A percentile compares a stretch with the other conserved stretches of the same genome.
Evolutionary conservation across 768 basidiomycete genomes (phyloP).

Genomic region (Lactarius deliciosus): DNA sequence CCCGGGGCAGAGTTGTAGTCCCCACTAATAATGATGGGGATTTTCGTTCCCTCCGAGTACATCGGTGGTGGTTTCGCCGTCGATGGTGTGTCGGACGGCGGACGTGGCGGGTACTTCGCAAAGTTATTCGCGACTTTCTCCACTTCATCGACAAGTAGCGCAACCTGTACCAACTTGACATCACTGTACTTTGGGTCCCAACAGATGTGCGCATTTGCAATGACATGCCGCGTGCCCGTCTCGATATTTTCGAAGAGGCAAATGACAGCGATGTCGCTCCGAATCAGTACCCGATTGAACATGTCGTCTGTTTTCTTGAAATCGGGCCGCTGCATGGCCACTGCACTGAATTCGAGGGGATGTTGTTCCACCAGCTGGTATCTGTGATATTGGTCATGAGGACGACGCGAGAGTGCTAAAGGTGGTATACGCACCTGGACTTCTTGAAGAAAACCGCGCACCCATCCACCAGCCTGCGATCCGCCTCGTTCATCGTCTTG

Average conservation of each 20-base stretch:
- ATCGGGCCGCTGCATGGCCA: conserved; percentile 90
- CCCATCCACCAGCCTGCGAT: conserved; percentile 89
- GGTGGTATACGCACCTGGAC: conserved; percentile 62
- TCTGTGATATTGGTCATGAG: conserved; percentile 41
- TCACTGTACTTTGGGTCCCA: conserved; percentile 94
- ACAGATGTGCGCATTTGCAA: conserved; percentile 88
- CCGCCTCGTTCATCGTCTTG: conserved; percentile 87
- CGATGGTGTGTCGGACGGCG: conserved; percentile 44
- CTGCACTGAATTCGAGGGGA: conserved; percentile 87
- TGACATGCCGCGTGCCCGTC: conserved; percentile 84
- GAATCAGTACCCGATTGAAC: conserved; percentile 97
- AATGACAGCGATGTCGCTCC: conserved; percentile 90
- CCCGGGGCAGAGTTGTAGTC: conserved; percentile 91
- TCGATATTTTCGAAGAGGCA: conserved; percentile 82
- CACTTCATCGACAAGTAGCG: conserved; percentile 87
- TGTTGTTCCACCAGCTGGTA: conserved; percentile 93
- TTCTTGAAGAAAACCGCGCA: conserved; percentile 96
- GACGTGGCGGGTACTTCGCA: conserved; percentile 73
- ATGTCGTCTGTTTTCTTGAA: conserved; percentile 98
- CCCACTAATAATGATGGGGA: conserved; percentile 89
- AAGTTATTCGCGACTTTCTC: conserved; percentile 87
- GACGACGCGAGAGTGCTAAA: background rate
- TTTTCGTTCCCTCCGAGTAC: conserved; percentile 84
- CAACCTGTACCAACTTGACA: conserved; percentile 97
- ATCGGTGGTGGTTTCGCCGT: conserved; percentile 53